Base-by-base conservation (phyloP, 2,329 filamentous ascomycete genomes). In the Aspergillus terreus region DNA sequence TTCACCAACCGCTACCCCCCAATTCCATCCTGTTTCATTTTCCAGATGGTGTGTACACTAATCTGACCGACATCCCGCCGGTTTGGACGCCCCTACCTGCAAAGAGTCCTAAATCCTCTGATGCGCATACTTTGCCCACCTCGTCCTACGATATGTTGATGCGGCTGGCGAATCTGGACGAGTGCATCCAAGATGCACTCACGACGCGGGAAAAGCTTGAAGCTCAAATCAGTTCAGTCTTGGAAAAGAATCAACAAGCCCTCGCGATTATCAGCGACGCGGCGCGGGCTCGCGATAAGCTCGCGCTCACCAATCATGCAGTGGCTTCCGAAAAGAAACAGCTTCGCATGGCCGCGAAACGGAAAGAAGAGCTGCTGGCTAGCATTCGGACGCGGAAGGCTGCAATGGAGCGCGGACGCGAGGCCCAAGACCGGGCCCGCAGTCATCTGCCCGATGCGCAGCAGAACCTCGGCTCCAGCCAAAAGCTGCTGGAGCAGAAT, bases 1-100 rank as follows among this genome's bases (percentile, higher is more conserved):
- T 95, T 32, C 80, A 86, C 58, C 84, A 89, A 33, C 82, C 85
- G 3, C 84, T 95, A 44, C 90, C 91, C 0, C 79, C 82, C 6
- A 96, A 96, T 63, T 90, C 87, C 53, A 78, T 96, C 21, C 73
- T 96, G 0, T 90, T 96, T 61, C 88, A 95, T 67, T 85, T 96
- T 53, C 77, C 83, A 6, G 92, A 96, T 66, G 92, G 92, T 25
- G 80, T 95, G 44, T 96, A 96, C 73, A 89, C 88, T 12, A 83
- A 87, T 65, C 77, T 84, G 49, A 82, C 76, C 0, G 87, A 92
- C 60, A 76, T 92, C 17, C 81, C 84, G 0, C 69, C 78, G 3
- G 70, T 76, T 32, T 61, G 67, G 52, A 49, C 58, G 9, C 47
- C 63, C 12, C 10, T 51, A 11, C 23, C 57, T 15, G 50, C 40